These are phyloP conservation scores for Lactarius hatsudake DNA, from an alignment of 768 basidiomycete genomes.

Conservation along the genomic window DNA sequence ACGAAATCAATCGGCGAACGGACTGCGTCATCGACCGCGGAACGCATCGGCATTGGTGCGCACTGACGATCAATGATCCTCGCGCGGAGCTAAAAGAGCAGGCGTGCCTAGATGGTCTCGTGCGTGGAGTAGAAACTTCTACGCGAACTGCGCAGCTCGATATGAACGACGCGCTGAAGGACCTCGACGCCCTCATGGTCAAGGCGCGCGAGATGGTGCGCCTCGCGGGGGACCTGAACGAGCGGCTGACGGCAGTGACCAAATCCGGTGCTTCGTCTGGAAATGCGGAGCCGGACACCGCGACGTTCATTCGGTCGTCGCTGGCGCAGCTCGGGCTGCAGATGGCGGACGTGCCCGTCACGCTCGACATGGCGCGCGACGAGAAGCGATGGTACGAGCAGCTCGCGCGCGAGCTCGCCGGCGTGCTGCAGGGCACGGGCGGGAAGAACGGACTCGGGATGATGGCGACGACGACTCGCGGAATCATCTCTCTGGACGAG, in stretches of 20 bases:
- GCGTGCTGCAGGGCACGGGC: slow-evolving; percentile 55
- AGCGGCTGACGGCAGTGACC: slow-evolving; percentile 55
- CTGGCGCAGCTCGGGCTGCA: slow-evolving; percentile 87
- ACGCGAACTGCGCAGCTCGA: slow-evolving; percentile 60
- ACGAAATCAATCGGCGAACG: slow-evolving; percentile 10
- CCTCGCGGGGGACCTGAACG: slow-evolving; percentile 84
- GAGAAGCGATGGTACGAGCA: slow-evolving; percentile 77
- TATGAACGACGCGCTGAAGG: slow-evolving; percentile 75
- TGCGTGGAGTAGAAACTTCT: slow-evolving; percentile 69
- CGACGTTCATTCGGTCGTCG: slow-evolving; percentile 83
- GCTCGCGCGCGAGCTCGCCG: slow-evolving; percentile 77
- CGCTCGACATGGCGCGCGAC: slow-evolving; percentile 83
- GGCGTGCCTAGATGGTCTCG: slow-evolving; percentile 65
- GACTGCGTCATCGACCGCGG: slow-evolving; percentile 17
- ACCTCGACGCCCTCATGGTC: slow-evolving; percentile 86
- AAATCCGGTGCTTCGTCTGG: slow-evolving; percentile 27
- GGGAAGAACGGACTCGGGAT: slow-evolving; percentile 51
- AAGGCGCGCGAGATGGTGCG: slow-evolving; percentile 93
- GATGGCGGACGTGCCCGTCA: slow-evolving; percentile 75
- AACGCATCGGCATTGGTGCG: slow-evolving; percentile 53
- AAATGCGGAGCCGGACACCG: slow-evolving; percentile 68
- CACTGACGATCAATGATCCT: slow-evolving; percentile 12
- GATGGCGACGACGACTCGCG: slow-evolving; percentile 68
- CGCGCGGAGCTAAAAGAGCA: background rate
- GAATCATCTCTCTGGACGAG: slow-evolving; percentile 85